phyloP scores from a whole-genome alignment of 306 rosid genomes.

The Gillenia trifoliata region DNA sequence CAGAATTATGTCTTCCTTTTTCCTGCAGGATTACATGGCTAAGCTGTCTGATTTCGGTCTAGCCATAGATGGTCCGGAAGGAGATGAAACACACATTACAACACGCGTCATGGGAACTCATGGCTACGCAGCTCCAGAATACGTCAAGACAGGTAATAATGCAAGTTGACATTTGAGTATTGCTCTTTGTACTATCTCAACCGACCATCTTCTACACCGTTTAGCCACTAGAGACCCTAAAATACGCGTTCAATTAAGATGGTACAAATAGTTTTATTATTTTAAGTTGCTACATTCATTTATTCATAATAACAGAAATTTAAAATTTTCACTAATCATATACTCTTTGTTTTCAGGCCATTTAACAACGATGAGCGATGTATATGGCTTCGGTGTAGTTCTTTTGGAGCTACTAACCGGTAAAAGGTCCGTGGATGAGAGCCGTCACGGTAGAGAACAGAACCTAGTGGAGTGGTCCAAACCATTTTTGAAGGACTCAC shows the following conservation, averaged over 20 bases:
- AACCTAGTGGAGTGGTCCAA: conserved; percentile 86
- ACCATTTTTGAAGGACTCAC: conserved; percentile 55
- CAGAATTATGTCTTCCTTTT: not conserved
- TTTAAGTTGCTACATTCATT: not conserved
- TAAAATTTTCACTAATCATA: not conserved
- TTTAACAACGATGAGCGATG: conserved; percentile 77
- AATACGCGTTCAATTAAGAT: too few species aligned
- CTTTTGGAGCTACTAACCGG: conserved; percentile 81
- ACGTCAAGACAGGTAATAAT: conserved; percentile 72
- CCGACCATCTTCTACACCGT: too few species aligned
- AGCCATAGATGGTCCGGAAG: conserved; percentile 76
- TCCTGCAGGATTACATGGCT: conserved; percentile 58
- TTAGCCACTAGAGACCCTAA: too few species aligned
- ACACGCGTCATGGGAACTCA: conserved; percentile 79
- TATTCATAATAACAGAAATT: not conserved
- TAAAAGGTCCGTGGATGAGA: conserved; percentile 63
- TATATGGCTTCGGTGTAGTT: conserved; percentile 82
- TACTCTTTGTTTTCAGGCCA: conserved; percentile 45
- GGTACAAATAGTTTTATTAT: too few species aligned
- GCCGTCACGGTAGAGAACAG: conserved; percentile 56
- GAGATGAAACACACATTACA: conserved; percentile 58
- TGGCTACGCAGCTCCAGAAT: conserved; percentile 97
- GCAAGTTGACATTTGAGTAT: not conserved
- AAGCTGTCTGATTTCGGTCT: conserved; percentile 92
- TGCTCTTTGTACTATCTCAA: too few species aligned